Base-by-base conservation (phyloP, 768 basidiomycete genomes). In the Boletellus sp. region DNA sequence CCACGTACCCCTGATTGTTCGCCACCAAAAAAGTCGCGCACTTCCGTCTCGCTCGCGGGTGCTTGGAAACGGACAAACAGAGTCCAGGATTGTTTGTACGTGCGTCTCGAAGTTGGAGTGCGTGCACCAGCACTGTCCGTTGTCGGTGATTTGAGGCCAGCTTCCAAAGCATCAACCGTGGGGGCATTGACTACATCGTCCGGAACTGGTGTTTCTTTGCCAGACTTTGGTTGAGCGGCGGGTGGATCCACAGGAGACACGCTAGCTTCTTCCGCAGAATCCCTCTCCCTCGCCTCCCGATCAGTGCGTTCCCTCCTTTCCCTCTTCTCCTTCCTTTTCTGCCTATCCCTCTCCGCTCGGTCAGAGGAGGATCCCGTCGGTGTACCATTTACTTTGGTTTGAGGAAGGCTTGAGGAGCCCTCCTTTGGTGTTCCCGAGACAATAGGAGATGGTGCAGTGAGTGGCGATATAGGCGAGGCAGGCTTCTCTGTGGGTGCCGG, bases 1-100 rank as follows among this genome's bases (percentile, higher is more conserved):
- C 38, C 34, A 73, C 84, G 56, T 59, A 90, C 87, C 47, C 85
- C 85, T 31, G 69, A 74, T 65, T 81, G 79, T 1, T 83, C 81
- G 9, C 85, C 87, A 9, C 77, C 80, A 62, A 87, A 94, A 70
- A 90, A 91, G 16, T 87, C 86, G 47, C 78, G 77, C 8, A 94
- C 62, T 42, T 91, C 88, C 0, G 67, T 56, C 56, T 94, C 91
- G 10, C 66, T 77, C 6, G 79, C 73, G 12, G 76, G 63, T 8
- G 72, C 57, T 16, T 74, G 66, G 70, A 85, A 75, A 54, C 85
- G 81, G 77, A 94, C 81, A 68, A 90, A 93, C 45, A 93, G 77
- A 8, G 91, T 94, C 84, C 85, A 90, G 6, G 90, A 89, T 65
- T 88, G 81, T 35, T 87, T 76, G 24, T 78, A 72, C 0, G 80